phyloP scores from a whole-genome alignment of 1,139 yeast genomes.

The Yamadazyma kanchanaburiensis region DNA sequence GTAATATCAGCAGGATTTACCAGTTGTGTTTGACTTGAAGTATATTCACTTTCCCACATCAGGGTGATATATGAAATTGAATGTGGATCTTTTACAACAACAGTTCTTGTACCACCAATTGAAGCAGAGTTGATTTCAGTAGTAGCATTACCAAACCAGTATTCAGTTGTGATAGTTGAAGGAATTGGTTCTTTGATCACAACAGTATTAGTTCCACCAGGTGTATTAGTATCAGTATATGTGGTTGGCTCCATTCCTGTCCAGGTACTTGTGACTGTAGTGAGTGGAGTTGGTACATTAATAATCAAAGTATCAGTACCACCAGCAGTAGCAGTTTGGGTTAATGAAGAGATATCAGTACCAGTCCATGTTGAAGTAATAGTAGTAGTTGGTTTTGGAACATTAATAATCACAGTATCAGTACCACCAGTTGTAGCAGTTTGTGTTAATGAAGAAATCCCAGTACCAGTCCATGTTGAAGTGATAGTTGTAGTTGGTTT shows the following conservation, averaged over 20 bases:
- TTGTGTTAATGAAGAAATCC: constrained; percentile 1
- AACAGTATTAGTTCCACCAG: constrained; percentile 15
- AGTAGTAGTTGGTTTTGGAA: constrained; percentile 4
- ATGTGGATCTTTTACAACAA: constrained; percentile 3
- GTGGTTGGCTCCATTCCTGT: constrained; percentile 1
- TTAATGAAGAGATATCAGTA: constrained; percentile 11
- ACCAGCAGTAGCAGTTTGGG: constrained; percentile 8
- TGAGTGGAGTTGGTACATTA: constrained; percentile 4
- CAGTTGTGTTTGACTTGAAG: constrained; percentile 4
- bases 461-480: background rate
- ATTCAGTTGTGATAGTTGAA: background rate
- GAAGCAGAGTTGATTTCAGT: background rate
- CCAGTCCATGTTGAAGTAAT: constrained; percentile 6
- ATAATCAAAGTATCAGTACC: constrained; percentile 14
- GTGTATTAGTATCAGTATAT: constrained; percentile 3
- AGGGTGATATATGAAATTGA: constrained; percentile 2
- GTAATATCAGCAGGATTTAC: constrained; percentile 6
- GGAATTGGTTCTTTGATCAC: constrained; percentile 13
- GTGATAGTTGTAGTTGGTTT: background rate
- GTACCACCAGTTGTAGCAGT: constrained; percentile 10
- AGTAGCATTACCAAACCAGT: constrained; percentile 2
- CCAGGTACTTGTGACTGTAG: constrained; percentile 4
- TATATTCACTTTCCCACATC: constrained; percentile 4
- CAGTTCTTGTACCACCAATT: constrained; percentile 8
- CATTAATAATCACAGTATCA: constrained; percentile 9